Conservation (phyloP, 371 early-diverging fungal species). For the Nematocida ironsii region DNA sequence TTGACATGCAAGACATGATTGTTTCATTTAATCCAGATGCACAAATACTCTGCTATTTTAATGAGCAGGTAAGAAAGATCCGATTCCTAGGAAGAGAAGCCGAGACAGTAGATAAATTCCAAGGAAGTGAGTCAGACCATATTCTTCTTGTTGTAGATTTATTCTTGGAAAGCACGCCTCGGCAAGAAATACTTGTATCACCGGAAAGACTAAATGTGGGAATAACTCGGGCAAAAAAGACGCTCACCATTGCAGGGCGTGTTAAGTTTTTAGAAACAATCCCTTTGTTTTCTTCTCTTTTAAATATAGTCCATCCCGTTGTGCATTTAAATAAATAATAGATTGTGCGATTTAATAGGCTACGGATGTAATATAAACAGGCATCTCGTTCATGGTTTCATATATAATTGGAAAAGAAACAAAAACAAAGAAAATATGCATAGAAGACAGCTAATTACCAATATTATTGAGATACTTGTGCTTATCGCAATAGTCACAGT, state of each 20-base stretch:
- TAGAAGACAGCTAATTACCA: background rate
- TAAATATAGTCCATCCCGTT: too few relatives aligned
- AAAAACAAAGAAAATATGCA: background rate
- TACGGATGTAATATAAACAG: too few relatives aligned
- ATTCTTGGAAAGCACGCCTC: background rate
- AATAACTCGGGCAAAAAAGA: slow-evolving; percentile 82
- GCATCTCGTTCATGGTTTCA: background rate
- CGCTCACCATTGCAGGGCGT: slow-evolving; percentile 73
- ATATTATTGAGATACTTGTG: background rate
- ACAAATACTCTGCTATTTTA: slow-evolving; percentile 79
- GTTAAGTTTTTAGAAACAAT: slow-evolving; percentile 38
- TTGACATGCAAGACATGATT: background rate
- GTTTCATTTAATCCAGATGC: background rate
- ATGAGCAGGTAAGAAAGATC: slow-evolving; percentile 75
- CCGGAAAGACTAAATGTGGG: slow-evolving; percentile 94
- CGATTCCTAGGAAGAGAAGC: slow-evolving; percentile 69
- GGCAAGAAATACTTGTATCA: slow-evolving; percentile 76
- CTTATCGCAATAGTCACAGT: background rate
- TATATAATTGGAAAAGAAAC: background rate
- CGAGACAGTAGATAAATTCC: slow-evolving; percentile 68
- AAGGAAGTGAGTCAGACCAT: slow-evolving; percentile 68
- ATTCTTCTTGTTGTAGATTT: slow-evolving; percentile 69
- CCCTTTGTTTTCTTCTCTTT: slow-evolving; percentile 46
- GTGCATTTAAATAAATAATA: too few relatives aligned
- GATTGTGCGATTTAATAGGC: too few relatives aligned